Percentiles rank a stretch among this genome's conserved stretches.
These are phyloP conservation scores for Aspergillus felis DNA, from an alignment of 2,329 filamentous ascomycete species.

Conservation along the genomic window DNA sequence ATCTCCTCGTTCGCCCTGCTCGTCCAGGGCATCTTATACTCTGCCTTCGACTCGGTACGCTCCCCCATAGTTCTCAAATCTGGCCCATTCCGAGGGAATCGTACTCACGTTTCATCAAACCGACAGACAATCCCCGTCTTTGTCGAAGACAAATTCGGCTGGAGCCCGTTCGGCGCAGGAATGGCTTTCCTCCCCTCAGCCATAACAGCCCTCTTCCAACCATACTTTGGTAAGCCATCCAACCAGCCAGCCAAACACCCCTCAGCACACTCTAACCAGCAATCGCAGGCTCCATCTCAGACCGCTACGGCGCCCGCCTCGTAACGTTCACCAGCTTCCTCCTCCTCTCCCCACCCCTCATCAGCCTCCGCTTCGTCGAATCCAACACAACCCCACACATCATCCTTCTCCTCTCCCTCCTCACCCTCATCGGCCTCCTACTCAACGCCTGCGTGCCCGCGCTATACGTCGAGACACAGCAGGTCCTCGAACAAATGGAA, in stretches of 20 bases:
- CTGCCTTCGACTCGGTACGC: constrained; percentile 48
- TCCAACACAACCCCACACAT: constrained; percentile 58
- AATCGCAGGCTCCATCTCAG: constrained; percentile 45
- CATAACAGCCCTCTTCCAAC: constrained; percentile 59
- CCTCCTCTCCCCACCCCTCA: constrained; percentile 54
- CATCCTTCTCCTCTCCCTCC: constrained; percentile 59
- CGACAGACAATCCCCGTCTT: constrained; percentile 48
- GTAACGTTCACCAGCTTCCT: constrained; percentile 55
- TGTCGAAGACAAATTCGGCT: constrained; percentile 51
- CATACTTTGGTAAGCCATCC: constrained; percentile 44
- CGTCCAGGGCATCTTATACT: constrained; percentile 47
- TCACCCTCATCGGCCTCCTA: constrained; percentile 57
- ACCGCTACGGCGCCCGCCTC: constrained; percentile 61
- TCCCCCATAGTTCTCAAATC: constrained; percentile 5
- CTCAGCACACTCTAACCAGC: constrained; percentile 3
- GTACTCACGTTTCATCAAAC: background rate
- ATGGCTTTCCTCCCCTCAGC: constrained; percentile 58
- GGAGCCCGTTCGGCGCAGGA: constrained; percentile 55
- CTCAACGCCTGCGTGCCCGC: constrained; percentile 59
- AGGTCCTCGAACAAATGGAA: constrained; percentile 51
- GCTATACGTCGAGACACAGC: constrained; percentile 68
- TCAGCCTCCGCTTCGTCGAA: constrained; percentile 63
- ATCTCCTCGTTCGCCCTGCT: constrained; percentile 54
- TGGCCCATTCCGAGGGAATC: constrained; percentile 12
- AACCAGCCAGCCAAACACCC: background rate